Evolutionary conservation across 2,329 filamentous ascomycete species (phyloP), one percentile per base, ranked within the genome.

Genomic region (Fusarium secorum): DNA sequence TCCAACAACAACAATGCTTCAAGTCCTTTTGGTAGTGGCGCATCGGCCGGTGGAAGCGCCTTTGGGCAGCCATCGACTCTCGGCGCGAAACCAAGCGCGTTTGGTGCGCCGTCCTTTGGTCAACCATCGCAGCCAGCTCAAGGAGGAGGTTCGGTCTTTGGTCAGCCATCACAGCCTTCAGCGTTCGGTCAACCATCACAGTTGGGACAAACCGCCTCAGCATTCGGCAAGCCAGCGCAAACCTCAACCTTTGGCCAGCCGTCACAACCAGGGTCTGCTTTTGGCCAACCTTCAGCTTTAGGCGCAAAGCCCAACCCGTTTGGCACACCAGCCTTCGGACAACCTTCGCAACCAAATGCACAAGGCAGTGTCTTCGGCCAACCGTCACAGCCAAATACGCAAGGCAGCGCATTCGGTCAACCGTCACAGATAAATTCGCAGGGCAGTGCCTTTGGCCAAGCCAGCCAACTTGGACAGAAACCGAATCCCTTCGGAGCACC

Each of bases 161-260:
- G 76, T 3, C 78, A 79, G 53, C 73, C 78, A 17, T 60, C 73
- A 13, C 77, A 74, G 51, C 42, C 76, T 15, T 81, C 78, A 51
- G 78, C 80, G 2, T 88, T 89, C 67, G 83, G 85, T 5, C 82
- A 86, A 42, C 68, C 65, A 3, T 72, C 71, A 17, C 70, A 73
- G 35, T 51, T 72, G 7, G 64, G 46, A 14, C 64, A 55, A n/a
- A 30, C 62, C 6, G 41, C 41, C 32, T 75, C 78, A 7, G 77
- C 78, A 1, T 80, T 78, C 56, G 79, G 76, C 7, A 81, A 82
- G 48, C 74, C 82, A 18, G 68, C 49, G 15, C 78, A 61, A 78
- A 80, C 59, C 60, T 76, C 33, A 70, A 55, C 65, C n/a, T 65
- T 66, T 13, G 71, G 74, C 13, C 64, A 85, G 59, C 79, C 84